Percentiles rank a stretch among this genome's conserved stretches.
phyloP scores from a whole-genome alignment of 2,329 filamentous ascomycete species.

The Aspergillus calidoustus region DNA sequence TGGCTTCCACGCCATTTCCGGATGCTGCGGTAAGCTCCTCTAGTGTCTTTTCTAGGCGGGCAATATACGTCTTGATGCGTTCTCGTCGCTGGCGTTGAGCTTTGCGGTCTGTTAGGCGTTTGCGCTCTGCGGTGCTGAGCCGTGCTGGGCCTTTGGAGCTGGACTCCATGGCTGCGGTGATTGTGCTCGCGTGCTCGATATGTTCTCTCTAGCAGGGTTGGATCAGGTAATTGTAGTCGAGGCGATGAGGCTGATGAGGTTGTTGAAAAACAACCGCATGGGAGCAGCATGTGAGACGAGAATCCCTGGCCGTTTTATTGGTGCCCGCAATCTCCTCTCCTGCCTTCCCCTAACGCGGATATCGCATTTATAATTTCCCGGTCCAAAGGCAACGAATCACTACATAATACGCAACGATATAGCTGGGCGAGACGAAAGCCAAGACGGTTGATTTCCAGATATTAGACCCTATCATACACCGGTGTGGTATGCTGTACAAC shows the following conservation, averaged over 20 bases:
- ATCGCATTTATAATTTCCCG: constrained; percentile 3
- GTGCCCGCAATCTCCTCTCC: constrained; percentile 13
- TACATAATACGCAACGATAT: background rate
- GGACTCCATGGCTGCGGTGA: background rate
- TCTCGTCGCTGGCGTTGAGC: constrained; percentile 21
- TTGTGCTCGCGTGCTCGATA: background rate
- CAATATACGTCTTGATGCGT: constrained; percentile 20
- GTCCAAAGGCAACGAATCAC: background rate
- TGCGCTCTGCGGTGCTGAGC: constrained; percentile 15
- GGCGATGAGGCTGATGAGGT: background rate
- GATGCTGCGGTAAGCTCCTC: constrained; percentile 16
- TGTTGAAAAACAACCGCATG: background rate
- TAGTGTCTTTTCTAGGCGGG: constrained; percentile 16
- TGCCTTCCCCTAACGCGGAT: background rate
- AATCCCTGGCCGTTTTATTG: background rate
- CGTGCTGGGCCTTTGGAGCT: constrained; percentile 2
- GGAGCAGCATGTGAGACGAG: constrained; percentile 5
- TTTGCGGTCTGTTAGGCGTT: constrained; percentile 21
- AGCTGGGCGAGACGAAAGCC: background rate
- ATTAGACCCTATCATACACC: background rate
- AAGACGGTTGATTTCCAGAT: background rate
- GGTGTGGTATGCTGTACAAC: background rate
- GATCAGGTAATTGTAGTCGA: background rate
- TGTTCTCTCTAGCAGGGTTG: background rate
- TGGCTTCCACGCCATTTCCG: constrained; percentile 12